Conservation (phyloP, 176 grass and related monocot species). For the Secale cereale region DNA sequence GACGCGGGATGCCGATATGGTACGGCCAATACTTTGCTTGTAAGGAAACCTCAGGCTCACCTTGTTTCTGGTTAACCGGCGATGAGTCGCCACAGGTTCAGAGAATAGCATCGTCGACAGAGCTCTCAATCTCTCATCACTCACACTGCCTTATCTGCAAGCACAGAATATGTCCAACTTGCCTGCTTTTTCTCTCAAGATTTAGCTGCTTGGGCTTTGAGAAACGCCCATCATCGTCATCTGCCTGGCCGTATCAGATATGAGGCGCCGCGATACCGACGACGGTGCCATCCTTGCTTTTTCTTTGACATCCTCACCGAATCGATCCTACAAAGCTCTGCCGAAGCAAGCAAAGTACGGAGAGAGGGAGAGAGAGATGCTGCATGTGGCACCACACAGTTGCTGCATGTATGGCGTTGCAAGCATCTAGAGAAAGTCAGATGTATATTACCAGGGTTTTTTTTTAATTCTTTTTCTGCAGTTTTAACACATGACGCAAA, state of each 20-base stretch:
- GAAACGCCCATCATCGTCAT: neutral
- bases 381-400: constrained; percentile 15
- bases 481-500: constrained; percentile 31
- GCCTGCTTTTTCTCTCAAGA: constrained; percentile 32
- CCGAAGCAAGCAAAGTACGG: constrained; percentile 26
- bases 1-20: constrained; percentile 5
- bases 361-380: neutral
- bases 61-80: constrained; percentile 17
- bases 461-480: neutral
- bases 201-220: constrained; percentile 28
- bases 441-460: constrained; percentile 25
- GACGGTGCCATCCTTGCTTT: constrained; percentile 34
- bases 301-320: constrained; percentile 16
- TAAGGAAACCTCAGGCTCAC: constrained; percentile 20
- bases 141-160: constrained; percentile 29
- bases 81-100: constrained; percentile 37
- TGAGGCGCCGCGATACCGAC: constrained; percentile 31
- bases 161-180: constrained; percentile 40
- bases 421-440: constrained; percentile 35
- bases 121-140: constrained; percentile 24
- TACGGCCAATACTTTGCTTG: constrained; percentile 19
- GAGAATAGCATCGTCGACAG: constrained; percentile 45
- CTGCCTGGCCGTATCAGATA: constrained; percentile 35
- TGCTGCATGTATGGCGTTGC: constrained; percentile 27
- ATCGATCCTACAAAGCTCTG: constrained; percentile 20